Evolutionary conservation across 2,329 filamentous ascomycete genomes (phyloP).

Genomic region (Aphanoascus verrucosus): DNA sequence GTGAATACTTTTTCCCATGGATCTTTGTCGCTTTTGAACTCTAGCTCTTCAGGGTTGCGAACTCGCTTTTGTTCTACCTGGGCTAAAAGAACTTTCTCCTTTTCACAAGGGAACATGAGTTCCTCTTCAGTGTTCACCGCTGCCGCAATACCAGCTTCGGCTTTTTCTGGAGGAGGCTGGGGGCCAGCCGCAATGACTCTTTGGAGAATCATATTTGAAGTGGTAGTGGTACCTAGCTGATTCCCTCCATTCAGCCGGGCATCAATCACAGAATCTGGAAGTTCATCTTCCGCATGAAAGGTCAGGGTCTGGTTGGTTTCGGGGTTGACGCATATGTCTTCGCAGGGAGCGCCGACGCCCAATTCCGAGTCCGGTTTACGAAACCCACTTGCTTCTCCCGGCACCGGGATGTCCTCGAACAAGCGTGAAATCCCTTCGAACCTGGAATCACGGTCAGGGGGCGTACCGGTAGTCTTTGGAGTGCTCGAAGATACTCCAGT

Average conservation of each 20-base stretch:
- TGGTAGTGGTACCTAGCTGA: too few relatives aligned
- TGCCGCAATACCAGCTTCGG: too few relatives aligned
- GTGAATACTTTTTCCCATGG: not conserved
- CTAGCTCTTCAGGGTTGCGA: constrained; percentile 2
- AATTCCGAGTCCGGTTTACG: too few relatives aligned
- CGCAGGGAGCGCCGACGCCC: too few relatives aligned
- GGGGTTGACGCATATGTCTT: too few relatives aligned
- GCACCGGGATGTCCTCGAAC: not conserved
- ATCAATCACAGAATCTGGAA: too few relatives aligned
- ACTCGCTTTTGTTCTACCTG: not conserved
- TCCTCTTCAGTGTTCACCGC: not conserved
- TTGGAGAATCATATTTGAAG: too few relatives aligned
- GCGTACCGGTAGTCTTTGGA: not conserved
- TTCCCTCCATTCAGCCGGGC: too few relatives aligned
- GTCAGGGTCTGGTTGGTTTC: too few relatives aligned
- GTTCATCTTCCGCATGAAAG: too few relatives aligned
- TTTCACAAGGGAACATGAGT: not conserved
- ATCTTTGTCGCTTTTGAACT: constrained; percentile 10
- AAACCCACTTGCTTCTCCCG: not conserved
- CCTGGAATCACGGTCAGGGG: not conserved
- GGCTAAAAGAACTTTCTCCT: not conserved
- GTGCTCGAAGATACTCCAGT: not conserved
- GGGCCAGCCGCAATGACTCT: too few relatives aligned
- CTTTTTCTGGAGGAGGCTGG: too few relatives aligned
- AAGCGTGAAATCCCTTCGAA: not conserved